Conservation (phyloP, 1,284 basidiomycete genomes). For the Boletus smithii region DNA sequence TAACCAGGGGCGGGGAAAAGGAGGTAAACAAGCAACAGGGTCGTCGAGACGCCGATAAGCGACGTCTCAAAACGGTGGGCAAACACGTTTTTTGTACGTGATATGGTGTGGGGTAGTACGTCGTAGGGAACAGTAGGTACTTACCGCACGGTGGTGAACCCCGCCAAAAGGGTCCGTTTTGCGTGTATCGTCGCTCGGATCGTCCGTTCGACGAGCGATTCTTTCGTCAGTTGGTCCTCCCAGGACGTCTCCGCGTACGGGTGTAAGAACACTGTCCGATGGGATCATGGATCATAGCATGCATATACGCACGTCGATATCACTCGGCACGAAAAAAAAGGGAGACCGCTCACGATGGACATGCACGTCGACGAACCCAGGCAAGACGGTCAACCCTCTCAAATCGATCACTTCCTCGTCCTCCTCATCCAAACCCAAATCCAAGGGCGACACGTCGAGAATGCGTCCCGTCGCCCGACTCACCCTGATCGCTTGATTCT, state of each 20-base stretch:
- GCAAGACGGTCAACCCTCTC: slow-evolving; percentile 49
- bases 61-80: neutral
- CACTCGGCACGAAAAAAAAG: slow-evolving; percentile 1
- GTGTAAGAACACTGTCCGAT: slow-evolving; percentile 54
- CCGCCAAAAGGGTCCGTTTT: slow-evolving; percentile 56
- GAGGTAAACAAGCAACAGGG: neutral
- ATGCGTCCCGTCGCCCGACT: slow-evolving; percentile 38
- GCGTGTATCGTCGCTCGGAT: slow-evolving; percentile 63
- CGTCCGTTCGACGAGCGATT: slow-evolving; percentile 51
- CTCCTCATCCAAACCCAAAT: slow-evolving; percentile 38
- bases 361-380: slow-evolving; percentile 66
- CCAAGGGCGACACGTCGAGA: slow-evolving; percentile 27
- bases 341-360: slow-evolving; percentile 50
- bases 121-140: too few species aligned
- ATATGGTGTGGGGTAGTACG: neutral
- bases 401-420: slow-evolving; percentile 44
- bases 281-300: too few species aligned
- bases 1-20: neutral
- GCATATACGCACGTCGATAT: too few species aligned
- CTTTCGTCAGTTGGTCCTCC: slow-evolving; percentile 61
- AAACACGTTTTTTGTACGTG: neutral
- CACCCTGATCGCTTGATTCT: slow-evolving; percentile 38
- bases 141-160: slow-evolving; percentile 65
- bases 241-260: slow-evolving; percentile 59
- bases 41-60: too few species aligned